phyloP scores from a whole-genome alignment of 176 grass and related monocot species.

The Phoenix dactylifera region DNA sequence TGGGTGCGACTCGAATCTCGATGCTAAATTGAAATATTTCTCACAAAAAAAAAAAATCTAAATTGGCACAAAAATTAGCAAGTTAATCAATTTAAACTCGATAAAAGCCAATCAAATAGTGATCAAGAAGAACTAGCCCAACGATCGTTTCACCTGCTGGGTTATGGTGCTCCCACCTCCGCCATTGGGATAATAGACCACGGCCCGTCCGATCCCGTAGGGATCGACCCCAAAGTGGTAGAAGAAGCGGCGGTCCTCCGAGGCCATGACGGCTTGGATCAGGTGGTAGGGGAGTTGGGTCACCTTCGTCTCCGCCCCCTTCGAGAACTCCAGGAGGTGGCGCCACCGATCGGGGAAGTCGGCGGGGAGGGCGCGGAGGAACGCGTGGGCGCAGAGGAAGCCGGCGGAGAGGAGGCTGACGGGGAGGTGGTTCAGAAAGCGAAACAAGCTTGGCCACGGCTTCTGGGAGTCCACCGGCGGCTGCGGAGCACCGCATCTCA shows the following conservation, averaged over 20 bases:
- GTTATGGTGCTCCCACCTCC: conserved; percentile 14
- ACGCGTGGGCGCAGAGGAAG: not conserved
- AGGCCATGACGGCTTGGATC: not conserved
- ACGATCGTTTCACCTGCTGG: conserved; percentile 3
- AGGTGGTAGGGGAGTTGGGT: conserved; percentile 5
- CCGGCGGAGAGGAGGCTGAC: not conserved
- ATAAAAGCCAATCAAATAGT: too few relatives aligned
- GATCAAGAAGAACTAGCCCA: too few relatives aligned
- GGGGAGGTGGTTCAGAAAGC: not conserved
- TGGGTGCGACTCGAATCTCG: too few relatives aligned
- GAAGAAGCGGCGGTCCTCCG: conserved; percentile 6
- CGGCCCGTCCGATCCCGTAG: conserved; percentile 7
- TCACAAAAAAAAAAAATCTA: too few relatives aligned
- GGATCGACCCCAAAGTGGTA: conserved; percentile 11
- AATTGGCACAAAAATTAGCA: too few relatives aligned
- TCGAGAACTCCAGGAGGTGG: not conserved
- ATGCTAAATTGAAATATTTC: too few relatives aligned
- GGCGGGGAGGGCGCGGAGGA: not conserved
- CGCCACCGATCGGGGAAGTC: conserved; percentile 2
- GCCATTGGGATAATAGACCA: conserved; percentile 7
- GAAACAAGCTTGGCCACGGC: too few relatives aligned
- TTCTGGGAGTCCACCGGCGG: too few relatives aligned
- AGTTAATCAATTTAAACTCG: too few relatives aligned
- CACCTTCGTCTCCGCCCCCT: conserved; percentile 4
- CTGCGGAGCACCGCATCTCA: not conserved